Evolutionary conservation across 805 yeast species (phyloP), one percentile per base, ranked within the genome.

Genomic region (Teunomyces atbi): DNA sequence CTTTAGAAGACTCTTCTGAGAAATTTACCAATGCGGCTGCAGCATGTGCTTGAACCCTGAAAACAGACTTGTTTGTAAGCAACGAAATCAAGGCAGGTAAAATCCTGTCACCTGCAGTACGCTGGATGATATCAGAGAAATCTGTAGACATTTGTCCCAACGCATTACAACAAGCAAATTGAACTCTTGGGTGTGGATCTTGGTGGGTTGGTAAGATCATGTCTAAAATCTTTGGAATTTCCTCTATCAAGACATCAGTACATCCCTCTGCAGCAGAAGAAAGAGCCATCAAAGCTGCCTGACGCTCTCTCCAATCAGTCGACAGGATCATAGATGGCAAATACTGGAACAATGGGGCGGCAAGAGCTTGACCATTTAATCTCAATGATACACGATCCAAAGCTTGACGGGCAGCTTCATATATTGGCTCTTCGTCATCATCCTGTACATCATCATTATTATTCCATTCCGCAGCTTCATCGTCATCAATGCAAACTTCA

Each of bases 241-340:
- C 96, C 27, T 79, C 72, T 41, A 88, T 85, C 67, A 94, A 76
- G 11, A 86, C 89, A 54, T 91, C 97, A 41, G 89, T 78, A 68
- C 98, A 92, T 43, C 99, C 99, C 71, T 94, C 99, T 33, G 97
- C 97, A 18, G 96, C 96, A 4, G 96, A 84, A 0, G 97, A 90
- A 21, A 94, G 72, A 0, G 97, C 97, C 98, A 94, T 94, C 46
- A 94, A 71, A 1, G 97, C 96, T 19, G 96, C 99, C 64, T 91
- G 96, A 51, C 97, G 84, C 64, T 90, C 96, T 64, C 96, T 84
- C 99, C 99, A 94, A 50, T 81, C 79, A 27, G 71, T 62, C 1
- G 96, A 84, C 45, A 72, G 71, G 16, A 89, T 67, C 96, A 94
- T 88, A 47, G 79, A 81, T 15, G 97, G 96, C 48, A 94, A 74